These are phyloP conservation scores for Yarrowia porcina DNA, from an alignment of 805 yeast genomes.

Conservation along the genomic window DNA sequence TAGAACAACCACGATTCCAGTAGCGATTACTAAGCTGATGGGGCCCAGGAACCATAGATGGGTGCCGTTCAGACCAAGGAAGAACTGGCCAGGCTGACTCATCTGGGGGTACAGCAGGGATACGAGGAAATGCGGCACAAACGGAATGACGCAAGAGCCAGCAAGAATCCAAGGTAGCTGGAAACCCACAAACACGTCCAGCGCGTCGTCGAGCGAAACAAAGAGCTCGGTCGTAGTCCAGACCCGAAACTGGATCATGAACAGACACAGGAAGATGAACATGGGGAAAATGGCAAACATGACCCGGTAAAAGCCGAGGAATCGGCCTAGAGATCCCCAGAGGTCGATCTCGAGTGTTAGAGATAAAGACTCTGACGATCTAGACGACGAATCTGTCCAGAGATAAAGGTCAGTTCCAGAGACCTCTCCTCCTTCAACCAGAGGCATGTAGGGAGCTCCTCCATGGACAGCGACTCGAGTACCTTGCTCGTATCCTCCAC, in stretches of 20 bases:
- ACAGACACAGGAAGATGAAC: conserved; percentile 49
- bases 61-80: background rate
- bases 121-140: conserved; percentile 24
- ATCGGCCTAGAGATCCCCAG: conserved; percentile 55
- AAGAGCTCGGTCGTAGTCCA: conserved; percentile 43
- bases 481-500: conserved; percentile 6
- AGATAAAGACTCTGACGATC: conserved; percentile 17
- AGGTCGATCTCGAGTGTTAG: conserved; percentile 47
- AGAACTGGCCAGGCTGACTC: background rate
- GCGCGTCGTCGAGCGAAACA: conserved; percentile 47
- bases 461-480: conserved; percentile 51
- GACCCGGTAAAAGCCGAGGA: conserved; percentile 71
- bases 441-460: conserved; percentile 69
- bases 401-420: conserved; percentile 34
- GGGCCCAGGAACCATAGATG: conserved; percentile 25
- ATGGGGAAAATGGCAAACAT: conserved; percentile 68
- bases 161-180: conserved; percentile 35
- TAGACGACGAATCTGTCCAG: conserved; percentile 28
- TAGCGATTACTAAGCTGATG: background rate
- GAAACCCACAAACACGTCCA: conserved; percentile 40
- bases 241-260: conserved; percentile 51
- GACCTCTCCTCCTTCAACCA: background rate
- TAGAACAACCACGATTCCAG: conserved; percentile 12
- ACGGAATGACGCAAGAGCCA: conserved; percentile 37
- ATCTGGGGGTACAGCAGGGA: background rate